Evolutionary conservation across 306 rosid genomes (phyloP).

Genomic region (Purshia tridentata): DNA sequence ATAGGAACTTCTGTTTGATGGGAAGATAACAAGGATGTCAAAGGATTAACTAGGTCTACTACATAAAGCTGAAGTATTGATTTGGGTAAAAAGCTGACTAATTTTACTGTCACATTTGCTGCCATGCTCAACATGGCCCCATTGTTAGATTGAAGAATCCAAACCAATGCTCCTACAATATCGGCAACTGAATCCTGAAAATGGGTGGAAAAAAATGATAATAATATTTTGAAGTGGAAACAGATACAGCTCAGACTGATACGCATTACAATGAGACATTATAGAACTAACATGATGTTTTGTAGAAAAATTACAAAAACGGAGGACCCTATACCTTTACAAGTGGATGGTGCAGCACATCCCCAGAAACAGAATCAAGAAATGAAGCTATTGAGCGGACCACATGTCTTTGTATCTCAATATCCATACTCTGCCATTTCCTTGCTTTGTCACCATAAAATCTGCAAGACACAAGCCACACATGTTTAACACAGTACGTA

Average conservation of each 20-base stretch:
- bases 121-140: conserved; percentile 48
- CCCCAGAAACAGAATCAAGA: conserved; percentile 63
- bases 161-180: conserved; percentile 61
- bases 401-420: conserved; percentile 72
- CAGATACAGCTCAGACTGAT: not conserved
- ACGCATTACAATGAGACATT: not conserved
- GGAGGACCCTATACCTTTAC: conserved; percentile 49
- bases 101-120: conserved; percentile 54
- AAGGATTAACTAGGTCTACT: conserved; percentile 63
- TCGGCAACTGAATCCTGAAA: conserved; percentile 66
- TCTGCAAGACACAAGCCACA: conserved; percentile 26
- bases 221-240: conserved; percentile 2
- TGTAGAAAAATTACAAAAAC: not conserved
- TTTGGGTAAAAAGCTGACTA: conserved; percentile 53
- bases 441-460: conserved; percentile 42
- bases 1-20: conserved; percentile 52
- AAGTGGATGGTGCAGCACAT: conserved; percentile 38
- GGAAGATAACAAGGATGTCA: conserved; percentile 56
- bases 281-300: not conserved
- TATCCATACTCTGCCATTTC: conserved; percentile 70
- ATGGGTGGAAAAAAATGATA: conserved; percentile 20
- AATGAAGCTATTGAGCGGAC: conserved; percentile 55
- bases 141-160: conserved; percentile 67
- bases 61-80: conserved; percentile 42
- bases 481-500: not conserved